Base-by-base conservation (phyloP, 371 early-diverging fungal genomes). In the Mycotypha africana region DNA sequence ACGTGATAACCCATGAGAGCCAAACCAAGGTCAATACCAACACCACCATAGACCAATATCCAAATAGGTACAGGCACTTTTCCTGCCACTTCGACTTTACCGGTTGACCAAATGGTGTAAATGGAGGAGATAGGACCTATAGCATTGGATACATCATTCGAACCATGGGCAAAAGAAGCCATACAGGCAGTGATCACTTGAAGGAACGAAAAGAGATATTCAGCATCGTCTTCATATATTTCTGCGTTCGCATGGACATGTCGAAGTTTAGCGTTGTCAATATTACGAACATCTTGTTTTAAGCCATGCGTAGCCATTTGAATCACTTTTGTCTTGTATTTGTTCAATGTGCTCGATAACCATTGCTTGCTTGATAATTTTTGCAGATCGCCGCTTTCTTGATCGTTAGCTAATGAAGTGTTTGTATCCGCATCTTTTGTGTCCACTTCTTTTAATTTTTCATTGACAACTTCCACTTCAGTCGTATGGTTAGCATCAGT, bases 81-180 rank as follows among this genome's bases (percentile, higher is more conserved):
- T 43, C 72, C 78, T 6, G 49, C 22, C n/a, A 61, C 37, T 39
- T 78, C 75, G 12, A 83, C 69, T 4, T 26, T 26, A 24, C 70
- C 90, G n/a, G 66, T 67, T 30, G 58, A 44, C 87, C 88, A 92
- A 38, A 88, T 75, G 39, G 74, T 70, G 60, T 70, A 88, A 26
- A 92, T 82, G 28, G 65, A 50, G 22, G 66, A 48, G 21, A 91
- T 53, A 2, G 93, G 93, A 14, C 93, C 93, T 38, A 91, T 78
- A 26, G 90, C 91, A 53, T 93, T 93, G 45, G 92, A 82, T 9
- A 93, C 89, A 61, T 93, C 93, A 60, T 93, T 93, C 36, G 89
- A 84, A 42, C 93, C 93, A 68, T 93, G 93, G 38, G 89, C 82
- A 66, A 93, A 92, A 36, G 91, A 92, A 15, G 90, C 82, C 42